phyloP scores from a whole-genome alignment of 176 grass and related monocot species.

The Triticum dicoccoides region DNA sequence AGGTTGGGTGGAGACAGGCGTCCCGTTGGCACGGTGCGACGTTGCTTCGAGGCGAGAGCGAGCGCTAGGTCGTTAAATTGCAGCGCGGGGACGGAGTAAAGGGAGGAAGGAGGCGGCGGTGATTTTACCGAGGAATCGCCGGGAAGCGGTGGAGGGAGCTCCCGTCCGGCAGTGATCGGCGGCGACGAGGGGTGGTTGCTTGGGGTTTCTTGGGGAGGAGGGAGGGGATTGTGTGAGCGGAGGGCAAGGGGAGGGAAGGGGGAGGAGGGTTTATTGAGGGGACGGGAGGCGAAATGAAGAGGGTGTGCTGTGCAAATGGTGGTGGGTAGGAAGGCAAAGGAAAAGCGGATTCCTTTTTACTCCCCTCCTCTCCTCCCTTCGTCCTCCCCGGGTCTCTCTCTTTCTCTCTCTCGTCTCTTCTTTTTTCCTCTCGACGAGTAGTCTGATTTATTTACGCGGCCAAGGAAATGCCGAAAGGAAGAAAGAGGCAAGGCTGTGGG shows the following conservation, averaged over 20 bases:
- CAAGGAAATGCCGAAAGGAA: not conserved
- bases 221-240: not conserved
- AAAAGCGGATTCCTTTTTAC: constrained; percentile 14
- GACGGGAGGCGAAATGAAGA: not conserved
- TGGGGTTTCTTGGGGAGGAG: not conserved
- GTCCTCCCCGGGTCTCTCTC: not conserved
- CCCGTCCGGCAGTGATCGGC: constrained; percentile 2
- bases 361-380: not conserved
- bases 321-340: not conserved
- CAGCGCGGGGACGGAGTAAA: not conserved
- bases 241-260: not conserved
- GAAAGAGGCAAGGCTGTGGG: not conserved
- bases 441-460: not conserved
- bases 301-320: not conserved
- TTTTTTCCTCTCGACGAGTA: not conserved
- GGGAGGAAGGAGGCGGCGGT: not conserved
- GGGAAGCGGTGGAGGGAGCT: not conserved
- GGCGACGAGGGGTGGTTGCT: not conserved
- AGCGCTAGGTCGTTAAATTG: not conserved
- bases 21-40: not conserved
- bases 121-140: not conserved
- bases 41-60: not conserved
- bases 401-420: not conserved
- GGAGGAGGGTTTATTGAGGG: constrained; percentile 17
- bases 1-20: not conserved